Evolutionary conservation across 495 filamentous ascomycete genomes (phyloP).

Genomic region (Lepidopterella palustris): DNA sequence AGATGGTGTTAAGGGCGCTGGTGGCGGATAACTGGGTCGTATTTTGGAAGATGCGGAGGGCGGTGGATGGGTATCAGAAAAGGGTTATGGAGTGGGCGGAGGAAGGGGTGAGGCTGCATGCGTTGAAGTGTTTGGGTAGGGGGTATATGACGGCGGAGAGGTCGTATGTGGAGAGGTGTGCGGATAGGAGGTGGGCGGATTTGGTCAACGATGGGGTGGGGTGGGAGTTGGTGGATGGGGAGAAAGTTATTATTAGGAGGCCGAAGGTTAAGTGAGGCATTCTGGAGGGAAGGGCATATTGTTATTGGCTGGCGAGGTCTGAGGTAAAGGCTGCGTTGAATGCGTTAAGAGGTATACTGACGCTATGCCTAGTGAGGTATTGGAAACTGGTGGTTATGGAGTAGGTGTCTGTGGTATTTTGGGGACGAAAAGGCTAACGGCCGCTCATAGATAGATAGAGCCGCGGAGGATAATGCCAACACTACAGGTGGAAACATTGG

Average conservation of each 20-base stretch:
- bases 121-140: conserved; percentile 76
- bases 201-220: conserved; percentile 63
- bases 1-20: conserved; percentile 61
- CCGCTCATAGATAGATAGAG: no score
- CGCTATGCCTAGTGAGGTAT: no score
- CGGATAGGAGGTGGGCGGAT: conserved; percentile 58
- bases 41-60: conserved; percentile 64
- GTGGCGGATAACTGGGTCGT: conserved; percentile 73
- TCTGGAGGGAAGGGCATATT: neutral
- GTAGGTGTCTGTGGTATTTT: no score
- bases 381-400: no score
- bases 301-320: no score
- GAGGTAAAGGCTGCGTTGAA: no score
- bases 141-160: conserved; percentile 69
- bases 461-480: no score
- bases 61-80: conserved; percentile 68
- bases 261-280: conserved; percentile 41
- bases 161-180: conserved; percentile 56
- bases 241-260: conserved; percentile 63
- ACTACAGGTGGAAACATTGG: no score
- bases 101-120: conserved; percentile 58
- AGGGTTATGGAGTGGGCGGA: conserved; percentile 76
- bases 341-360: no score
- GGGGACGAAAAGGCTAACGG: no score
- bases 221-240: conserved; percentile 63